Conservation (phyloP, 169 alveolate species). For the Eimeria falciformis region DNA sequence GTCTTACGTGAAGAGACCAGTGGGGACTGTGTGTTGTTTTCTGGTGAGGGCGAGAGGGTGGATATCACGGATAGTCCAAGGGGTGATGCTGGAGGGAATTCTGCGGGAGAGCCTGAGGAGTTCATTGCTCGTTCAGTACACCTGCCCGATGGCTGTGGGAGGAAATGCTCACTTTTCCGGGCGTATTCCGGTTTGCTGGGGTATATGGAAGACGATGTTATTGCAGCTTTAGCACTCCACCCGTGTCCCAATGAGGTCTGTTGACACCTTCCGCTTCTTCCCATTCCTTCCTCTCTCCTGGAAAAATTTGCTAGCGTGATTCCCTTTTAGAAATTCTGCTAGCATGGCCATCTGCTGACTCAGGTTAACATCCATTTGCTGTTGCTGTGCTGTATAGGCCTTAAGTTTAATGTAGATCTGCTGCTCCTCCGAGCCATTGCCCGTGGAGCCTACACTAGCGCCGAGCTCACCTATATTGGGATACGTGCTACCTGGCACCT, state of each 20-base stretch:
- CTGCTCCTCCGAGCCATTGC: slow-evolving; percentile 40
- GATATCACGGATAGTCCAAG: not conserved
- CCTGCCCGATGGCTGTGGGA: not conserved
- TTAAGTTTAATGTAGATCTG: slow-evolving; percentile 31
- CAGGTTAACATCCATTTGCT: too few species aligned
- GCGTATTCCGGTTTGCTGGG: slow-evolving; percentile 29
- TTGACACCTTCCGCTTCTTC: not conserved
- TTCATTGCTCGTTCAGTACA: slow-evolving; percentile 50
- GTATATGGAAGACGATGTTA: slow-evolving; percentile 40
- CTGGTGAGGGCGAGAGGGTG: not conserved
- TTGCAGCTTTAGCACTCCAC: slow-evolving; percentile 55
- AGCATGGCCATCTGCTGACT: too few species aligned
- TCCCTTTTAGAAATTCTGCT: too few species aligned
- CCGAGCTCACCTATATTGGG: slow-evolving; percentile 50
- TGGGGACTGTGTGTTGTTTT: not conserved
- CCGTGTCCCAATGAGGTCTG: slow-evolving; percentile 59
- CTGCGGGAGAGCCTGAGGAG: not conserved
- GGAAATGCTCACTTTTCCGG: slow-evolving; percentile 43
- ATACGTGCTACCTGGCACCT: slow-evolving; percentile 57
- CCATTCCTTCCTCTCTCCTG: too few species aligned
- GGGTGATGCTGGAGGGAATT: not conserved
- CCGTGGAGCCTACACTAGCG: slow-evolving; percentile 61
- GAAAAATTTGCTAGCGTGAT: too few species aligned
- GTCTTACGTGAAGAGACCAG: not conserved
- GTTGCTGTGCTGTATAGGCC: slow-evolving; percentile 3